phyloP scores from a whole-genome alignment of 805 yeast genomes.

The Candida nanaspora region DNA sequence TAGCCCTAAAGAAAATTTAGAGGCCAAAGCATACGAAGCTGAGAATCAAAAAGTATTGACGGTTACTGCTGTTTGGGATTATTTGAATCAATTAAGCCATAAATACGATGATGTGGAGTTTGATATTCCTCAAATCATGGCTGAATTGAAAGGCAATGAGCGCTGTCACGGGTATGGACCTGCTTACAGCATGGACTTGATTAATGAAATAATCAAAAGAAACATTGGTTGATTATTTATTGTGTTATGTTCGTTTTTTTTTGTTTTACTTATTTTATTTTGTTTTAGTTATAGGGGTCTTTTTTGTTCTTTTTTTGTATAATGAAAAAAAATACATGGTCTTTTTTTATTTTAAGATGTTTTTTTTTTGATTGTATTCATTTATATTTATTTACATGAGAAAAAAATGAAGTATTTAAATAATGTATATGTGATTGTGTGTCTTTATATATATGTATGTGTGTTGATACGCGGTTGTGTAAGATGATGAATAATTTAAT shows the following conservation, averaged over 20 bases:
- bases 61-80: slow-evolving; percentile 80
- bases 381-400: background rate
- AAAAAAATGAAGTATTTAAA: no score
- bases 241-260: no score
- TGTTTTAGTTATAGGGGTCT: background rate
- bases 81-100: slow-evolving; percentile 42
- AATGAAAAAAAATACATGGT: no score
- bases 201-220: slow-evolving; percentile 30
- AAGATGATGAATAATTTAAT: background rate
- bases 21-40: slow-evolving; percentile 2
- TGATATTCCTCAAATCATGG: slow-evolving; percentile 55
- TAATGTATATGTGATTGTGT: no score
- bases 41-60: slow-evolving; percentile 47
- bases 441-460: no score
- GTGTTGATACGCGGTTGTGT: no score
- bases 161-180: slow-evolving; percentile 78
- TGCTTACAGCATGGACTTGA: slow-evolving; percentile 42
- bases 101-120: slow-evolving; percentile 41
- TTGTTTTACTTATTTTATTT: background rate
- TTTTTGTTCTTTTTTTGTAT: background rate
- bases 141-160: slow-evolving; percentile 55
- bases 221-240: slow-evolving; percentile 1
- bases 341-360: background rate
- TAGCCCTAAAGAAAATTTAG: background rate
- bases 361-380: background rate